Evolutionary conservation across 305 asterid genomes (phyloP).

Genomic region (Fraxinus floribunda): DNA sequence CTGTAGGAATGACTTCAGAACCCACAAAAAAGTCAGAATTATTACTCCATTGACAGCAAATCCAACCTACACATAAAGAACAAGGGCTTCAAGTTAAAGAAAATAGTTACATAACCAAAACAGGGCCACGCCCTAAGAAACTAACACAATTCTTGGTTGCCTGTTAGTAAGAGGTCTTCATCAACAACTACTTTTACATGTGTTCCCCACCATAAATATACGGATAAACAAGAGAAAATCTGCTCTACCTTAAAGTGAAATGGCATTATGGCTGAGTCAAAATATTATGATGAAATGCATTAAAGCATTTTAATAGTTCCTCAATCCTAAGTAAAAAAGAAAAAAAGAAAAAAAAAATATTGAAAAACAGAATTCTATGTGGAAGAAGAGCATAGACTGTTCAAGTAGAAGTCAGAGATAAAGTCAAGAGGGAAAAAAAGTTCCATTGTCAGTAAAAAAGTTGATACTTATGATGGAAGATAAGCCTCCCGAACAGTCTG

Average conservation of each 20-base stretch:
- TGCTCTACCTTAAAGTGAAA: not conserved
- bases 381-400: not conserved
- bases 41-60: constrained; percentile 85
- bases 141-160: not conserved
- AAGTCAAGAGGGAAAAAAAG: not conserved
- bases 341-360: too few species aligned
- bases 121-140: not conserved
- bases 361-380: not conserved
- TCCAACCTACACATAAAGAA: constrained; percentile 54
- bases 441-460: not conserved
- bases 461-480: not conserved
- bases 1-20: constrained; percentile 84
- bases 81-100: not conserved
- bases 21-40: constrained; percentile 82
- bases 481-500: not conserved
- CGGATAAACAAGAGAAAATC: not conserved
- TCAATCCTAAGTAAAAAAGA: not conserved
- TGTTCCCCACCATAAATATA: not conserved
- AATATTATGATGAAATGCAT: too few species aligned
- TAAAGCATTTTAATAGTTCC: not conserved
- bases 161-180: constrained; percentile 3
- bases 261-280: too few species aligned
- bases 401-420: not conserved
- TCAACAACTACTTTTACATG: not conserved
- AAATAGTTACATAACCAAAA: not conserved